A percentile compares a stretch with the other conserved stretches of the same genome.
These are phyloP conservation scores for Chiua virens DNA, from an alignment of 768 basidiomycete species.

Conservation along the genomic window DNA sequence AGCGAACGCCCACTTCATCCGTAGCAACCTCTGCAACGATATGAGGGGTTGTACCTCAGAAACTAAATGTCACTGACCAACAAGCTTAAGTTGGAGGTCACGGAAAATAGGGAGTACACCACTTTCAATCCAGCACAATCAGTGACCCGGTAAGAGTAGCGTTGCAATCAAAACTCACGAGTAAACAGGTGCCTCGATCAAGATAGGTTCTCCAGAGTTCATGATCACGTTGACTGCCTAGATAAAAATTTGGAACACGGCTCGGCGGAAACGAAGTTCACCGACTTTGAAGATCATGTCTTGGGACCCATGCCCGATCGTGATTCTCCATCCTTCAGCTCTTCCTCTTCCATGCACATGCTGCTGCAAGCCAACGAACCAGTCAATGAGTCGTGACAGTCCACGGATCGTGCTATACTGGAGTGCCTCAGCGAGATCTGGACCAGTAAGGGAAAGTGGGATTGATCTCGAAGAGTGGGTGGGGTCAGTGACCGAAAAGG, in stretches of 20 bases:
- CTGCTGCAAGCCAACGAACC: constrained; percentile 74
- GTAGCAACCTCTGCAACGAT: constrained; percentile 64
- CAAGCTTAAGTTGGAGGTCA: constrained; percentile 51
- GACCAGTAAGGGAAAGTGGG: constrained; percentile 50
- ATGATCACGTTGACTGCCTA: constrained; percentile 72
- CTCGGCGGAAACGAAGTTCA: neutral
- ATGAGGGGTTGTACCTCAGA: constrained; percentile 2
- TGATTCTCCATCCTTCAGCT: constrained; percentile 72
- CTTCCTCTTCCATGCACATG: constrained; percentile 59
- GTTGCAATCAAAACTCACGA: constrained; percentile 44
- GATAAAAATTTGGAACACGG: constrained; percentile 10
- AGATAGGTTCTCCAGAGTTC: constrained; percentile 75
- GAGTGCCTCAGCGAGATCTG: constrained; percentile 63
- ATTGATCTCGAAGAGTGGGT: constrained; percentile 43
- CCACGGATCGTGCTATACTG: constrained; percentile 81
- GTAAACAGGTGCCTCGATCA: constrained; percentile 84
- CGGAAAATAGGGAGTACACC: constrained; percentile 67
- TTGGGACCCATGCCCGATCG: constrained; percentile 83
- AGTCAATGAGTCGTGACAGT: constrained; percentile 56
- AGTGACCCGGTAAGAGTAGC: constrained; percentile 11
- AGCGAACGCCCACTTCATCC: constrained; percentile 69
- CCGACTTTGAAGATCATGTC: constrained; percentile 84
- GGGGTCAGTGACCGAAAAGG: constrained; percentile 58
- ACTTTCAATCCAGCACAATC: constrained; percentile 33
- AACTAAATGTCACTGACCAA: constrained; percentile 42